phyloP scores from a whole-genome alignment of 2,329 filamentous ascomycete species.

The Hymenotorrendiella dingleyae region DNA sequence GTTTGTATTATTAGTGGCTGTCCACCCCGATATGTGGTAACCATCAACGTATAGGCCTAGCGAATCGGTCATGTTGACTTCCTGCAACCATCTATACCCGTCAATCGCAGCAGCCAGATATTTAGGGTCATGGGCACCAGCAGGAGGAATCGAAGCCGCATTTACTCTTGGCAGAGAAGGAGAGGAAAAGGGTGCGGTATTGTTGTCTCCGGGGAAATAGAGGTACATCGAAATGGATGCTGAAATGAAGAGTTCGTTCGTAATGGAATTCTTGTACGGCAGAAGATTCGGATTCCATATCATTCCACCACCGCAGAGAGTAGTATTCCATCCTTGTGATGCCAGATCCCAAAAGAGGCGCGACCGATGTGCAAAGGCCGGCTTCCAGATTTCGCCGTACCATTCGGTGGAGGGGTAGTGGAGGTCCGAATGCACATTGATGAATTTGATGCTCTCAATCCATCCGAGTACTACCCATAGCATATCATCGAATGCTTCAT shows the following conservation, averaged over 20 bases:
- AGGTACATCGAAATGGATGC: slow-evolving; percentile 87
- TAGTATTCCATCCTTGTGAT: slow-evolving; percentile 72
- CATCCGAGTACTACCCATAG: slow-evolving; percentile 92
- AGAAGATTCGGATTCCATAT: slow-evolving; percentile 74
- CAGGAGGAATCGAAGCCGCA: slow-evolving; percentile 5
- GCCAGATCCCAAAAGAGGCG: slow-evolving; percentile 82
- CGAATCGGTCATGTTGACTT: slow-evolving; percentile 73
- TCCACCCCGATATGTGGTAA: slow-evolving; percentile 72
- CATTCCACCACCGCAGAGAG: slow-evolving; percentile 82
- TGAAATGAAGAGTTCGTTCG: slow-evolving; percentile 83
- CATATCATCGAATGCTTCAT: slow-evolving; percentile 87
- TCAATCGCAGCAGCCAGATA: slow-evolving; percentile 70
- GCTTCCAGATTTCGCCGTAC: slow-evolving; percentile 71
- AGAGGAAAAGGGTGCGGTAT: slow-evolving; percentile 57
- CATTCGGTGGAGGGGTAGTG: slow-evolving; percentile 60
- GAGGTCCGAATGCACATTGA: slow-evolving; percentile 59
- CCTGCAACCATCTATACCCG: slow-evolving; percentile 74
- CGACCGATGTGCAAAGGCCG: slow-evolving; percentile 75
- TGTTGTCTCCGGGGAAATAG: slow-evolving; percentile 75
- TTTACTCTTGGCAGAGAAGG: not conserved
- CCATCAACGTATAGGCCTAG: slow-evolving; percentile 78
- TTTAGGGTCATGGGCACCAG: slow-evolving; percentile 42
- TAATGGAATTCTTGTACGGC: slow-evolving; percentile 95
- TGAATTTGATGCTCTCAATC: slow-evolving; percentile 76
- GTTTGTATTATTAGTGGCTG: slow-evolving; percentile 50